Base-by-base conservation (phyloP, 2,329 filamentous ascomycete genomes). In the Trichoderma guizhouense region DNA sequence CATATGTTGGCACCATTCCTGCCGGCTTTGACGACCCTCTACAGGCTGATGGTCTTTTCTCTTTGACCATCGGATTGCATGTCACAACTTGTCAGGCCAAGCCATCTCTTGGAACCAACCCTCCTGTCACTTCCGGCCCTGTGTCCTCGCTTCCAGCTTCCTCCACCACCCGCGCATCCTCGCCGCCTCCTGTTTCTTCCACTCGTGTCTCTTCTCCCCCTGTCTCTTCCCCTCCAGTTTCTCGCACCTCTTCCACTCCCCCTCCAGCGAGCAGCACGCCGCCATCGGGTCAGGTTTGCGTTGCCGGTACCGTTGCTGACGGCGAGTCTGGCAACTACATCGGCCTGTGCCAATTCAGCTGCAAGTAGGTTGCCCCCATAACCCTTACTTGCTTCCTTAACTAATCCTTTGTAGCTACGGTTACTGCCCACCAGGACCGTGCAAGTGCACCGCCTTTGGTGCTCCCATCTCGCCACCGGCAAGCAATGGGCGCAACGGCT, bases 1-100 rank as follows among this genome's bases (percentile, higher is more conserved):
- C 85, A 14, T 88, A 86, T 72, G 85, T 86, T 1, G 86, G 86
- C 12, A 84, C 81, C 1, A 77, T 88, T 5, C 85, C 86, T 6
- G 76, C 77, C 0, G 76, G 78, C 26, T 71, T 73, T 32, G 60
- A 71, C 28, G 75, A 74, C 32, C 72, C 72, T 6, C 69, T 74
- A 0, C 47, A 60, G 30, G 53, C 53, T 2, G 61, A 74, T 14
- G 72, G 73, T 28, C 65, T 74, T 15, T 57, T 66, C 15, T 68
- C 65, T 7, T 30, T 73, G 18, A 73, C 69, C 3, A 66, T 60
- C 15, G 73, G 73, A 1, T 62, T 74, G 18, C 72, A 63, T 24
- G 73, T 74, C 3, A 47, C 63, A 1, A 72, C 73, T 12, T 74
- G 73, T 57, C 58, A 71, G 57, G 73, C 80, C 11, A 76, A 69